Conservation (phyloP, 2,329 filamentous ascomycete species). For the Monosporascus sp. region DNA sequence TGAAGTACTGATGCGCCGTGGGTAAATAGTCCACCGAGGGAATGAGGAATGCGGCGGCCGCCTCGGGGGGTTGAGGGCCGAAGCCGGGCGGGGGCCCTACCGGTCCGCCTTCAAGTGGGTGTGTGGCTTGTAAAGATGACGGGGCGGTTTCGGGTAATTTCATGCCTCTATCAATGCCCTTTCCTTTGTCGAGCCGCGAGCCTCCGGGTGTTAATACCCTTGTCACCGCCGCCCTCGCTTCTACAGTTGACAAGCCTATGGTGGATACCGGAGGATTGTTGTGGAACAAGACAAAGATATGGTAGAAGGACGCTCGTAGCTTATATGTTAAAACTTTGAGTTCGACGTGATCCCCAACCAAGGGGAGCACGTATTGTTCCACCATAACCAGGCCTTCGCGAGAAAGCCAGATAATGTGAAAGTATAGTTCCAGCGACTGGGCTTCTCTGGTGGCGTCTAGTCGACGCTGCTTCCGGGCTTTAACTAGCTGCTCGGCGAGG, state of each 20-base stretch:
- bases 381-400: slow-evolving; percentile 85
- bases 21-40: slow-evolving; percentile 77
- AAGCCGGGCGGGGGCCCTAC: slow-evolving; percentile 54
- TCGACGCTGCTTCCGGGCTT: slow-evolving; percentile 75
- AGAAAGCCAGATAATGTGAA: slow-evolving; percentile 91
- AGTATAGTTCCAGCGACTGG: slow-evolving; percentile 73
- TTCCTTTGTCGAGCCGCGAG: slow-evolving; percentile 39
- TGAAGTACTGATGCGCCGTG: slow-evolving; percentile 75
- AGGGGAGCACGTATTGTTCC: slow-evolving; percentile 81
- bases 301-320: slow-evolving; percentile 87
- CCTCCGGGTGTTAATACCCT: slow-evolving; percentile 6
- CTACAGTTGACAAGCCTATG: slow-evolving; percentile 38
- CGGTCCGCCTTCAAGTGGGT: slow-evolving; percentile 52
- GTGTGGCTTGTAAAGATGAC: slow-evolving; percentile 42
- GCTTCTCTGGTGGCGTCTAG: slow-evolving; percentile 75
- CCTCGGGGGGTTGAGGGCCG: slow-evolving; percentile 29
- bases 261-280: slow-evolving; percentile 75
- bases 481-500: slow-evolving; percentile 76
- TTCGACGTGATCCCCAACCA: slow-evolving; percentile 72
- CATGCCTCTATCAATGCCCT: slow-evolving; percentile 40
- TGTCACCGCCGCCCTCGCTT: slow-evolving; percentile 2
- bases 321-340: slow-evolving; percentile 89
- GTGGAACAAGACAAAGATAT: slow-evolving; percentile 95
- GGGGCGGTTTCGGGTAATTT: slow-evolving; percentile 38
- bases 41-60: slow-evolving; percentile 69